Evolutionary conservation across 129 eudicot genomes (phyloP).

Genomic region (Flaveria bidentis): DNA sequence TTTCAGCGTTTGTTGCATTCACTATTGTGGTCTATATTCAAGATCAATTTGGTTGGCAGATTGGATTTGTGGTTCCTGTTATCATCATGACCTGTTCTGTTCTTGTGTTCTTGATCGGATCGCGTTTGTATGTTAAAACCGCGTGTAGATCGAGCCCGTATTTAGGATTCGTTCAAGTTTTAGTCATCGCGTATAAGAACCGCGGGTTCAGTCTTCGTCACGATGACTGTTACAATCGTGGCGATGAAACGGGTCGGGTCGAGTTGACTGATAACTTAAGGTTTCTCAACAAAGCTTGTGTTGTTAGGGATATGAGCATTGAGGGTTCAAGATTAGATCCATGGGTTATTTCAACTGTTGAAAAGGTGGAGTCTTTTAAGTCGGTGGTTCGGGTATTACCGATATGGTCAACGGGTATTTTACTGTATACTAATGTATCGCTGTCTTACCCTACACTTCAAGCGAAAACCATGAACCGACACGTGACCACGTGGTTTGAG

Average conservation of each 20-base stretch:
- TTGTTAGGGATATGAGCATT: constrained; percentile 41
- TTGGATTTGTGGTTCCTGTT: constrained; percentile 49
- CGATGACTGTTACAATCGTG: constrained; percentile 28
- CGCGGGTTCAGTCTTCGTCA: constrained; percentile 11
- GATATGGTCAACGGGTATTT: constrained; percentile 54
- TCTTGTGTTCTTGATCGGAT: constrained; percentile 29
- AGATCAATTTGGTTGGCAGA: constrained; percentile 42
- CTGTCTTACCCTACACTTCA: constrained; percentile 35
- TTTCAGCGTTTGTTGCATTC: constrained; percentile 32
- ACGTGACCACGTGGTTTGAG: constrained; percentile 34
- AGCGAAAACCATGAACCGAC: constrained; percentile 48
- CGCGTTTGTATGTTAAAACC: constrained; percentile 26
- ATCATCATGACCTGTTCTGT: constrained; percentile 34
- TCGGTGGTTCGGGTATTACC: constrained; percentile 48
- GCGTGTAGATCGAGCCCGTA: constrained; percentile 6
- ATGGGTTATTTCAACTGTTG: constrained; percentile 29
- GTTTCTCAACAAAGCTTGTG: constrained; percentile 71
- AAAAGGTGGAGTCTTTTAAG: constrained; percentile 61
- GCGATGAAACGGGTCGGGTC: constrained; percentile 12
- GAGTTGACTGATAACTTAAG: constrained; percentile 19
- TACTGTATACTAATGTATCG: constrained; percentile 19
- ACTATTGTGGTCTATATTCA: constrained; percentile 57
- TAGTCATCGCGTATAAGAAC: constrained; percentile 33
- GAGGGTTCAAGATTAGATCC: constrained; percentile 42
- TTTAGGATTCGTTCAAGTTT: constrained; percentile 35